These are phyloP conservation scores for Nigrospora oryzae DNA, from an alignment of 2,329 filamentous ascomycete species.

Conservation along the genomic window DNA sequence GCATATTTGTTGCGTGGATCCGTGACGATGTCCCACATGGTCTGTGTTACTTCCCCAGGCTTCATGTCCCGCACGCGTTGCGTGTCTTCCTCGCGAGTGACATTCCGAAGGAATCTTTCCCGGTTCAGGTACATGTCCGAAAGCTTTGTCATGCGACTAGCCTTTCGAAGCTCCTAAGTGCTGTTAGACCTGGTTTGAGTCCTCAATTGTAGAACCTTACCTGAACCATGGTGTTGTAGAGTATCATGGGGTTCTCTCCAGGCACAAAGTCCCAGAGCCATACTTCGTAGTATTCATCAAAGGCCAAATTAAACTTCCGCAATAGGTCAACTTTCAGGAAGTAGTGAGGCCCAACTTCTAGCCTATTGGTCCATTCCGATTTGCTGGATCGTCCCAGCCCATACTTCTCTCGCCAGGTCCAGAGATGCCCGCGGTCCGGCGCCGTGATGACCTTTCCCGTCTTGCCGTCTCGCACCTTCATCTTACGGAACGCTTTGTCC, in stretches of 20 bases:
- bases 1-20: slow-evolving; percentile 6
- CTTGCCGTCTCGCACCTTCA: slow-evolving; percentile 24
- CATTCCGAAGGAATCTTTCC: slow-evolving; percentile 9
- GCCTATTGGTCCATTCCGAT: slow-evolving; percentile 13
- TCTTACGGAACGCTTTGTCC: slow-evolving; percentile 20
- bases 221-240: slow-evolving; percentile 12
- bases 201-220: slow-evolving; percentile 3
- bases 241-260: slow-evolving; percentile 5
- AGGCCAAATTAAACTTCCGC: slow-evolving; percentile 16
- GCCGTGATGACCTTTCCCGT: slow-evolving; percentile 18
- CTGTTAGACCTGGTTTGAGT: slow-evolving; percentile 3
- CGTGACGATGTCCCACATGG: slow-evolving; percentile 1
- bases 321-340: slow-evolving; percentile 12
- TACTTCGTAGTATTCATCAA: slow-evolving; percentile 20
- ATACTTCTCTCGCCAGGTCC: slow-evolving; percentile 15
- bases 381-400: slow-evolving; percentile 14
- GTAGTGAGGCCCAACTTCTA: slow-evolving; percentile 14
- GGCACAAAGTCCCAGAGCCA: slow-evolving; percentile 21
- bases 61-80: background rate
- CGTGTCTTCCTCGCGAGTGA: background rate
- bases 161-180: slow-evolving; percentile 16
- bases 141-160: slow-evolving; percentile 13
- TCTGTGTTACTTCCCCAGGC: background rate
- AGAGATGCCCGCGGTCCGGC: slow-evolving; percentile 12
- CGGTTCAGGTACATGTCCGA: slow-evolving; percentile 14